Conservation (phyloP, 2,329 filamentous ascomycete species). For the Monilinia laxa region DNA sequence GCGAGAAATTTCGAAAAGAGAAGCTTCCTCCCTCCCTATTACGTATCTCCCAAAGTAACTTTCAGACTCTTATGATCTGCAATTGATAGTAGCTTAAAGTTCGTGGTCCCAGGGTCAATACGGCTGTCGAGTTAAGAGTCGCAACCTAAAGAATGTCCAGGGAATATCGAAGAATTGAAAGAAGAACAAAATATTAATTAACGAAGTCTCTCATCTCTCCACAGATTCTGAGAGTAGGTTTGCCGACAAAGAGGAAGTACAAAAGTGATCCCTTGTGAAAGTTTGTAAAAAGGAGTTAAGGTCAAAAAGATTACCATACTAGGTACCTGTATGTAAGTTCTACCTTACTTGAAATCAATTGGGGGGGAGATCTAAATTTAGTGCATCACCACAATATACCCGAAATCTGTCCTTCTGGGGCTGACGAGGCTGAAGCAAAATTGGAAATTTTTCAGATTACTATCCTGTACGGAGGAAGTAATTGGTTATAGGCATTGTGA, state of each 20-base stretch:
- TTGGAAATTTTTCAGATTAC: background rate
- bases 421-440: slow-evolving; percentile 21
- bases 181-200: slow-evolving; percentile 29
- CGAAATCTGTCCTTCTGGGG: slow-evolving; percentile 25
- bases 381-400: slow-evolving; percentile 11
- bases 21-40: slow-evolving; percentile 1
- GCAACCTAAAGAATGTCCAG: slow-evolving; percentile 13
- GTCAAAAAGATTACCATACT: slow-evolving; percentile 14
- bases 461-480: no score
- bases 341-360: slow-evolving; percentile 24
- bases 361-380: slow-evolving; percentile 19
- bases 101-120: slow-evolving; percentile 19
- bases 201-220: slow-evolving; percentile 35
- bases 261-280: slow-evolving; percentile 23
- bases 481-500: no score
- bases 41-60: background rate
- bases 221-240: slow-evolving; percentile 27
- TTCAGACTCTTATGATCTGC: slow-evolving; percentile 11
- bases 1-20: slow-evolving; percentile 5
- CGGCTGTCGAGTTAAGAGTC: slow-evolving; percentile 6
- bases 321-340: background rate
- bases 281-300: slow-evolving; percentile 22
- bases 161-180: slow-evolving; percentile 16
- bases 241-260: background rate
- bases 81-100: slow-evolving; percentile 12